Evolutionary conservation across 2,329 filamentous ascomycete genomes (phyloP), one percentile per base, ranked within the genome.

Genomic region (Penicillium italicum): DNA sequence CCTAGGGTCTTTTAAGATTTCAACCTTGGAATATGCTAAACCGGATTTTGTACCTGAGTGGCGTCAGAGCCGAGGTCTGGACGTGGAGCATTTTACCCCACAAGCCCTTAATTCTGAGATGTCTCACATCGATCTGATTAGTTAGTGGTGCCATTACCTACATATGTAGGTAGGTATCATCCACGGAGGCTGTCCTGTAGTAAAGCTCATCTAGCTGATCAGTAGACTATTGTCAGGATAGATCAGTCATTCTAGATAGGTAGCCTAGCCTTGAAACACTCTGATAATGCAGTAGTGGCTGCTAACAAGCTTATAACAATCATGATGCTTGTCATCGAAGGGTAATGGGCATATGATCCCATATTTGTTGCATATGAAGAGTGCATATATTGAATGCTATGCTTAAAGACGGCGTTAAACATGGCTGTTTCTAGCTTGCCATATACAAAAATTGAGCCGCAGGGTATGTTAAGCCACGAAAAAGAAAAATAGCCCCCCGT

Each of bases 31-130:
- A 57, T 38, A 51, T 30, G 24, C 12, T 14, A 62, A 63, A 57
- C 59, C 48, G 57, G 62, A 53, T 63, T 54, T 54, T 34, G 55
- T 49, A 18, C 41, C 48, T 49, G 60, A 49, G 53, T 53, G 56
- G 37, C 50, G 24, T 44, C n/a, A 42, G 42, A 55, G 60, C 62
- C 61, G 61, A 64, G 61, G 61, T 57, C 55, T 59, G 12, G 20
- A 14, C 37, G 31, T 43, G 38, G 48, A 50, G 28, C 22, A 38
- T 24, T 0, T 9, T 31, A 40, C 51, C 37, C 51, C 51, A 50
- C 51, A 48, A 26, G 28, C 7, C 41, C 31, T 37, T 28, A 37
- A 24, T 22, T 36, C 20, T 12, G 22, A 36, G 16, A n/a, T 26
- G 40, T 42, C 37, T 40, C 37, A 40, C 5, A 28, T 28, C n/a